Base-by-base conservation (phyloP, 768 basidiomycete genomes). In the Ramaria rubella region DNA sequence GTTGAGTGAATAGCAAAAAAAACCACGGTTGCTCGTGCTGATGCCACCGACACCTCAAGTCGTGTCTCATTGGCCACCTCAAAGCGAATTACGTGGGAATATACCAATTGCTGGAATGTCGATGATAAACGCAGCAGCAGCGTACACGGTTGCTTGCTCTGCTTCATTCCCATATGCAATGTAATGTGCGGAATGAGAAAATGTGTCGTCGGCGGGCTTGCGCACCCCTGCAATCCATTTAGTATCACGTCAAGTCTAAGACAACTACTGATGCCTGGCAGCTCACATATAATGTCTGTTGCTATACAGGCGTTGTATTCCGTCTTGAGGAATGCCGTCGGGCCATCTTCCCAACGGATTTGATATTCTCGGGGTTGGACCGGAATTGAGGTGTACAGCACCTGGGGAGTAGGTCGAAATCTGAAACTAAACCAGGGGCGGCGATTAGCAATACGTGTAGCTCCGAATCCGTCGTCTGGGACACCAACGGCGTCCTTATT, bases 371-470 rank as follows among this genome's bases (percentile, higher is more conserved):
- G 45, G 45, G 9, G 23, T 48, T 11, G 11, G 17, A 48, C 11
- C 11, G 45, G 11, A 48, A 11, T 48, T 46, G 44, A 46, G 14
- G 44, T 14, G 9, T 14, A 46, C 2, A 46, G 26, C 19, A 46
- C 12, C 26, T 46, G 43, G 40, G 14, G 11, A n/a, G 17, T 29
- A 36, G 17, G 14, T 2, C 29, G 49, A 21, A 2, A 9, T 23
- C n/a, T 3, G 11, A 21, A 34, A 31, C 14, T 27, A 5, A 11
- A 31, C 24, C 9, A 51, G 17, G 5, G 59, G 53, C 26, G 57
- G 57, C 31, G 42, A 33, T 54, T 56, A 49, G 14, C 38, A 36
- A 58, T 57, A 49, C 8, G 40, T 58, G 54, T 54, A 4, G 59
- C 34, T 36, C 36, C 31, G 9, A 52, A 58, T 38, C 60, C 60